Percentiles rank a stretch among this genome's conserved stretches.
Conservation (phyloP, 2,329 filamentous ascomycete species). For the Aquanectria penicillioides region DNA sequence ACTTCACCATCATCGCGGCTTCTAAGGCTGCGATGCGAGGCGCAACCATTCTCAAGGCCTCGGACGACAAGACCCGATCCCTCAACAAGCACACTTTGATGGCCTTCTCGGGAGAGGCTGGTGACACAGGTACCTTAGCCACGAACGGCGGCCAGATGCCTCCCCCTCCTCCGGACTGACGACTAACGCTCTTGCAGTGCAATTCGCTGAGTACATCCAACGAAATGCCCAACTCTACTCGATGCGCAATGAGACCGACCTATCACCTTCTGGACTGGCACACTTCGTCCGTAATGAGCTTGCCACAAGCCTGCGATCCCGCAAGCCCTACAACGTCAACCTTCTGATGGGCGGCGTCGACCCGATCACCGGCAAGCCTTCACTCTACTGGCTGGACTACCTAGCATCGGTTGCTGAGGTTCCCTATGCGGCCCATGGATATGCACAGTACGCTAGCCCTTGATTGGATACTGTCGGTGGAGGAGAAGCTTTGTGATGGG, state of each 20-base stretch:
- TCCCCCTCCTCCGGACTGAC: constrained; percentile 18
- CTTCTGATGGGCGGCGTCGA: constrained; percentile 94
- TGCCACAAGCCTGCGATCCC: constrained; percentile 87
- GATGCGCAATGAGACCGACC: constrained; percentile 95
- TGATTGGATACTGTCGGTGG: not conserved
- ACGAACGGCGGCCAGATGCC: not conserved
- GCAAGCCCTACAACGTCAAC: constrained; percentile 97
- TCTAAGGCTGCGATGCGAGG: constrained; percentile 99
- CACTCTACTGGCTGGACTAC: constrained; percentile 97
- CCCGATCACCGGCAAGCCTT: constrained; percentile 88
- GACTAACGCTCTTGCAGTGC: constrained; percentile 68
- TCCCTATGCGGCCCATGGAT: constrained; percentile 96
- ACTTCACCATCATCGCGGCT: constrained; percentile 97
- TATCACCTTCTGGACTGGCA: constrained; percentile 88
- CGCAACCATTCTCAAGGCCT: constrained; percentile 92
- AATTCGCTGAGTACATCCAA: constrained; percentile 99
- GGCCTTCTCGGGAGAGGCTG: constrained; percentile 95
- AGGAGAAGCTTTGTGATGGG: not conserved
- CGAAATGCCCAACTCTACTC: constrained; percentile 98
- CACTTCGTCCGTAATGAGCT: constrained; percentile 95
- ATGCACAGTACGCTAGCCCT: constrained; percentile 81
- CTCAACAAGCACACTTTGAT: constrained; percentile 95
- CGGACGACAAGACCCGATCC: constrained; percentile 94
- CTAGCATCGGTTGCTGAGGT: constrained; percentile 87
- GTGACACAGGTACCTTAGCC: constrained; percentile 79